A percentile compares a stretch with the other conserved stretches of the same genome.
phyloP scores from a whole-genome alignment of 2,329 filamentous ascomycete species.

The Beauveria rudraprayagi region DNA sequence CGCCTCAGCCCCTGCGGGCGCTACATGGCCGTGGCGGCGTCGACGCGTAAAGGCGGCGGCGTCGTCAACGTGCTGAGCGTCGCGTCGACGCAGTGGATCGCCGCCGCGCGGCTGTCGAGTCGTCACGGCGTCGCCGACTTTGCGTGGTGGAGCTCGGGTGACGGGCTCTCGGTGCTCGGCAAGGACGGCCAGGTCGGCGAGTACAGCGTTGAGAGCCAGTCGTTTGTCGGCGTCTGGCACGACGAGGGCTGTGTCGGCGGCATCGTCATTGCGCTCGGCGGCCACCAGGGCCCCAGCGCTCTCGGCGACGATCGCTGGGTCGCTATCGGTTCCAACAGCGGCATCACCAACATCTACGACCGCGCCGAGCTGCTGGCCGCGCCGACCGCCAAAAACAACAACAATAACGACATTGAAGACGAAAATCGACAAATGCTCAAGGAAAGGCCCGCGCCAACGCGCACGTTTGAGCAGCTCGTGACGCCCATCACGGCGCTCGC shows the following conservation, averaged over 20 bases:
- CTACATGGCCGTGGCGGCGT: slow-evolving; percentile 76
- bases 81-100: slow-evolving; percentile 76
- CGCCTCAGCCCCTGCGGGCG: slow-evolving; percentile 77
- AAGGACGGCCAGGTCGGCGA: slow-evolving; percentile 87
- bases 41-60: slow-evolving; percentile 76
- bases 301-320: slow-evolving; percentile 83
- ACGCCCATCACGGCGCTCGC: slow-evolving; percentile 72
- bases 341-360: slow-evolving; percentile 92
- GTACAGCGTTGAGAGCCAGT: slow-evolving; percentile 62
- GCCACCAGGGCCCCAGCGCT: slow-evolving; percentile 48
- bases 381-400: slow-evolving; percentile 14
- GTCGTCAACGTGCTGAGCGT: slow-evolving; percentile 79
- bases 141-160: slow-evolving; percentile 81
- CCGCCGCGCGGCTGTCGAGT: slow-evolving; percentile 73
- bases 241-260: slow-evolving; percentile 86
- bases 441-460: slow-evolving; percentile 61
- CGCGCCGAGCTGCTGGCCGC: slow-evolving; percentile 53
- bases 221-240: slow-evolving; percentile 74
- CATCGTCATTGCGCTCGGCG: slow-evolving; percentile 74
- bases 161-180: slow-evolving; percentile 73
- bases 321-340: slow-evolving; percentile 75
- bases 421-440: slow-evolving; percentile 43
- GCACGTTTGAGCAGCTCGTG: slow-evolving; percentile 75
- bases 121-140: slow-evolving; percentile 82
- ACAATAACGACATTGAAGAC: not conserved